Evolutionary conservation across 1,284 basidiomycete genomes (phyloP), one percentile per base, ranked within the genome.

Genomic region (Irpex sp.): DNA sequence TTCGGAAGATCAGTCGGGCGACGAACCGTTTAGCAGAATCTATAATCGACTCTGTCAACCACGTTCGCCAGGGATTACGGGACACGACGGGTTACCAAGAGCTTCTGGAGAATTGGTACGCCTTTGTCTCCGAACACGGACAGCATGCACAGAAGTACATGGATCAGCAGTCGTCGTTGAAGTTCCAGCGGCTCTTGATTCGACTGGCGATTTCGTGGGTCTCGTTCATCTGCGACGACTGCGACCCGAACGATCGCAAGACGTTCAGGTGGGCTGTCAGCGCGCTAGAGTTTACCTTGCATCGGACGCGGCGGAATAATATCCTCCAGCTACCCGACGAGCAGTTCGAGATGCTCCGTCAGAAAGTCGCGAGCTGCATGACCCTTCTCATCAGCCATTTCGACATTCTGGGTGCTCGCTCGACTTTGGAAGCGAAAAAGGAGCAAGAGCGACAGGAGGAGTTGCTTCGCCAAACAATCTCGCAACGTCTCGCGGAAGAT

Each of bases 221-320:
- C 31, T 90, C 94, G 31, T 99, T 99, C 79, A 97, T 99, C 67
- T 98, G 95, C 76, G 96, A 98, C 73, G 94, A 97, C 71, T 99
- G 97, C 77, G 93, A 98, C 70, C 94, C 96, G 1, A 93, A 94
- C 54, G 97, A 99, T 75, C 88, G 95, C 65, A 94, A 92, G 76
- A 99, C 96, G 0, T 99, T 99, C 85, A 91, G 94, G 73, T 99
- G 97, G 96, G 97, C 97, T 1, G 96, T 99, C 61, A 93, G 92
- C 60, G 96, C 97, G 3, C 85, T 99, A 17, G 95, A 98, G 73
- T 98, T 97, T 73, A 92, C 96, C 2, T 88, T 96, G 70, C 86
- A 91, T 70, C 90, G 96, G 67, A 99, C 97, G 4, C 86, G 90
- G 66, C 88, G 93, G 60, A 94, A 93, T 71, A 91, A 91, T 75